Base-by-base conservation (phyloP, 2,329 filamentous ascomycete species). In the Hortaea werneckii region DNA sequence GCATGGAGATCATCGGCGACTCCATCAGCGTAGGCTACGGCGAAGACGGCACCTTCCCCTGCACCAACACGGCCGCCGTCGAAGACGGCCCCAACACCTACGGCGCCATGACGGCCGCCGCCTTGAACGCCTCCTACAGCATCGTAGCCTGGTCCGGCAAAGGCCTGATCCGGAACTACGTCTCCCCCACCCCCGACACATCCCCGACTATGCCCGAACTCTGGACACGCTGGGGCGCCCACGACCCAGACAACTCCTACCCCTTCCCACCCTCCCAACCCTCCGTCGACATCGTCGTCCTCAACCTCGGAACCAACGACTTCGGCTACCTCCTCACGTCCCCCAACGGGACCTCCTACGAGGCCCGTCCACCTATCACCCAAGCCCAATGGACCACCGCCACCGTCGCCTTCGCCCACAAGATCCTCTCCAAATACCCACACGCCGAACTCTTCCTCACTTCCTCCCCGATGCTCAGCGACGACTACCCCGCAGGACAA, bases 11-110 rank as follows among this genome's bases (percentile, higher is more conserved):
- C 40, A 67, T 72, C 28, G 69, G 69, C 6, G 69, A 72, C 54
- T 71, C 67, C 26, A 71, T 71, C 50, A 66, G 59, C 2, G 68
- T 69, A 4, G 69, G 67, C 3, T 71, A 72, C 48, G 69, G 69
- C 1, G 60, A 70, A 10, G 67, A 69, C 44, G 69, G 66, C 37
- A 54, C 56, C 5, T 50, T 60, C 12, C 68, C 68, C 7, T 72
- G 69, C 51, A 56, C 56, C 3, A 66, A 71, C 56, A 61, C 58
- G 2, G 67, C 69, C 3, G 56, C 57, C 5, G 46, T 69, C 2
- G 63, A 70, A 48, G 57, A 70, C 49, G 67, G 66, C 35, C 61
- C 65, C 10, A 62, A 62, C 45, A 70, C 68, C 4, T 72, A 71
- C 44, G 67, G 65, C n/a, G 68, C 64, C 1, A 58, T 71, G 1